Base-by-base conservation (phyloP, 345 rosid species). In the Salix viminalis region DNA sequence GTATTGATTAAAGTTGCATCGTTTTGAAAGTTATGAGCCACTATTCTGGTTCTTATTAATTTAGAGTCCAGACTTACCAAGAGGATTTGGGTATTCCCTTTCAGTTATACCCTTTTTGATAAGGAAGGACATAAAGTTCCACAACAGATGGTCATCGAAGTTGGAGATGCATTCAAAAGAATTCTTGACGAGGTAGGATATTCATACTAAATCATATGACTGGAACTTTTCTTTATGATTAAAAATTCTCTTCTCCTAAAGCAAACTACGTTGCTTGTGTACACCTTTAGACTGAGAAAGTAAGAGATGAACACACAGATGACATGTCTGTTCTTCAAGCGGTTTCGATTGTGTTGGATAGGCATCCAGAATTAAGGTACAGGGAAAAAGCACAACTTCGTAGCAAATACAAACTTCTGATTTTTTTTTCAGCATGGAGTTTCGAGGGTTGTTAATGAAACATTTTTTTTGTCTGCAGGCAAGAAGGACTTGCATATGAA, bases 271-370 rank as follows among this genome's bases (percentile, higher is more conserved):
- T 26, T 72, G 6, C 65, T 81, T 79, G 34, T 83, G 81, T 56
- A 24, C 66, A 77, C 34, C 41, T 79, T 5, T 74, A 93, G 98
- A 91, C 97, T 23, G 93, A 90, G 81, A 87, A 87, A 83, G 90
- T 93, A 75, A 91, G 97, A 75, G 92, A 89, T 60, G 92, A 90
- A 83, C 81, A 89, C 65, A 15, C 83, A 23, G 81, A 79, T 79
- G 98, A 93, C 84, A 90, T 93, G 90, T 93, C 98, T 60, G 88
- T 93, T 80, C 94, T 83, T 81, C 94, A 91, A 88, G 98, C 92
- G 70, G 89, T 93, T 76, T 77, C 84, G 21, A 87, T 88, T 4
- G 98, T 91, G 54, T 75, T 93, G 71, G 93, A 91, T 37, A 90
- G 84, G 82, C 85, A 88, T 83, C 97, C 94, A 46, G 94, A 89